Evolutionary conservation across 1,139 yeast species (phyloP), one percentile per base, ranked within the genome.

Genomic region (Sugiyamaella pinicola): DNA sequence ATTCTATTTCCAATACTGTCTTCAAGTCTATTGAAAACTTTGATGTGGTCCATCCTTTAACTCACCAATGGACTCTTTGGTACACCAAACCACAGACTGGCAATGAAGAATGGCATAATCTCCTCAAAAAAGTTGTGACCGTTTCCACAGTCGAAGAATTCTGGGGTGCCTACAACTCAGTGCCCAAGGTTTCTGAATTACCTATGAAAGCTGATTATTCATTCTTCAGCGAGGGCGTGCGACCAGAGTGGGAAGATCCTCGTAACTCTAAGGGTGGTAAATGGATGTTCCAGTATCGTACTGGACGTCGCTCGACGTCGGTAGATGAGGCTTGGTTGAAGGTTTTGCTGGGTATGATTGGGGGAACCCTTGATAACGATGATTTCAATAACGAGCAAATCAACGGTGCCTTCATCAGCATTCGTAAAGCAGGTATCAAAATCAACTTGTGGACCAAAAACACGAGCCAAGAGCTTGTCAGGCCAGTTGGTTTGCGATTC

Each of bases 171-270:
- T 88, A 84, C 78, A 93, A 93, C 74, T 87, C 96, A 51, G 85
- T 93, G 64, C 98, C 99, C 60, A 84, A 84, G 65, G 96, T 96
- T 53, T 82, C 84, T 62, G 96, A 90, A 69, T 80, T 93, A 68
- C 98, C 98, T 60, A 72, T 85, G 65, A 88, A 86, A 73, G 87
- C 97, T 12, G 99, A 95, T 73, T 93, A 93, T 75, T 96, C 95
- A 71, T 82, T 93, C 69, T 93, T 95, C 79, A 87, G 93, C 75
- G 87, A 87, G 69, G 96, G 93, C 53, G 84, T 95, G 65, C 87
- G 90, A 72, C 99, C 99, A 54, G 98, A 93, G 77, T 93, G 99
- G 99, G 99, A 93, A 78, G 98, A 93, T 73, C 78, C 76, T 53
- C 81, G 83, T 63, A 95, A 95, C 75, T 73, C 90, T 58, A 79